Base-by-base conservation (phyloP, 371 early-diverging fungal species). In the Blastocladiella emersonii region DNA sequence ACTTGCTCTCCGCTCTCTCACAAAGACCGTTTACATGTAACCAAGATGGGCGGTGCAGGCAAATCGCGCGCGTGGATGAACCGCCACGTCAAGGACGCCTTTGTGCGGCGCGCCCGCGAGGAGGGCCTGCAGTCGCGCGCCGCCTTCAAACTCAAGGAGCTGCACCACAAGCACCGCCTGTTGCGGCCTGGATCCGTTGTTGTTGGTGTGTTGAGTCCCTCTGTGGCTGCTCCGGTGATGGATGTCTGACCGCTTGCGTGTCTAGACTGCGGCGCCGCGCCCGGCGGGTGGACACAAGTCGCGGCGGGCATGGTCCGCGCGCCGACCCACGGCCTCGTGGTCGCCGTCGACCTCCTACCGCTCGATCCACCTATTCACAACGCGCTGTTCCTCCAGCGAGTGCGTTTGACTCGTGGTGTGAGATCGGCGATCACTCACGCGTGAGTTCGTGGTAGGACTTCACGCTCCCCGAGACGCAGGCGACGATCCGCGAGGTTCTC, bases 121-220 rank as follows among this genome's bases (percentile, higher is more conserved):
- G 21, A 27, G 3, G 53, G 53, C 17, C 32, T 51, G 27, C 53
- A 30, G 53, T 51, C 53, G 53, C 53, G 53, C 8, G 53, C 53
- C 15, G 53, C 53, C 53, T 51, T 32, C 53, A 51, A 51, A 30
- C 53, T 51, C 53, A 51, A 51, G 32, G 53, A 51, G 30, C 7
- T 51, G 3, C 53, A 51, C 13, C 7, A 8, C 13, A 25, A 30
- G 17, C 53, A 51, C 53, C 53, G 53, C 15, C 8, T 51, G 7
- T 10, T 51, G 30, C 53, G 53, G 7, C 53, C 53, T 3, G 53
- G 53, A 13, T 13, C 10, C 8, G 32, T 51, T 30, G 53, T 51
- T 1, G 32, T 51, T 30, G 53, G 53, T 51, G 17, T 48, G 25
- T n/a, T 8, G 8, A 48, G 5, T 37, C 39, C 39, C 5, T 37